phyloP scores from a whole-genome alignment of 1,284 basidiomycete species.

The Afroboletus lepidellus region DNA sequence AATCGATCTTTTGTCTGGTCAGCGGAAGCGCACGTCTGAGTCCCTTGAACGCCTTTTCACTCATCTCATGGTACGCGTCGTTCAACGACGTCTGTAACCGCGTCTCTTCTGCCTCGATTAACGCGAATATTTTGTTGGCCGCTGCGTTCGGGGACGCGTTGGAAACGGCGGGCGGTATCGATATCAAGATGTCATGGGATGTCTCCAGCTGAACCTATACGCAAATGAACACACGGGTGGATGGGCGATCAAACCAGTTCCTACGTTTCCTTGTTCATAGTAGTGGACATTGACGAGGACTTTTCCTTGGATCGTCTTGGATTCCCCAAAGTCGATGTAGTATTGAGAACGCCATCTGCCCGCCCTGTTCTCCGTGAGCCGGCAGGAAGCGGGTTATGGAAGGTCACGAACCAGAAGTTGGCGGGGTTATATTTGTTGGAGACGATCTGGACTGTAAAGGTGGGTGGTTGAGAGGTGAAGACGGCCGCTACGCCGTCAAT shows the following conservation, averaged over 20 bases:
- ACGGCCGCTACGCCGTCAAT: constrained; percentile 70
- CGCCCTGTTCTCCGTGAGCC: constrained; percentile 55
- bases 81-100: constrained; percentile 76
- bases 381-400: background rate
- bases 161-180: constrained; percentile 57
- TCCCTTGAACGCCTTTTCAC: constrained; percentile 89
- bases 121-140: constrained; percentile 73
- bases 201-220: constrained; percentile 84
- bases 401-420: constrained; percentile 73
- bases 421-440: constrained; percentile 91
- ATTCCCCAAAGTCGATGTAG: constrained; percentile 50
- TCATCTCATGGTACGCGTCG: constrained; percentile 81
- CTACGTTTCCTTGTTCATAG: constrained; percentile 92
- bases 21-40: constrained; percentile 85
- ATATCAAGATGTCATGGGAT: constrained; percentile 63
- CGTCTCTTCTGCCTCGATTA: constrained; percentile 77
- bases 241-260: constrained; percentile 22
- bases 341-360: constrained; percentile 91
- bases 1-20: constrained; percentile 91
- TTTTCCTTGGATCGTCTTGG: constrained; percentile 57
- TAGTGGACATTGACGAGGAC: constrained; percentile 89
- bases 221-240: constrained; percentile 2
- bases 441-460: constrained; percentile 78
- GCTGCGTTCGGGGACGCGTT: constrained; percentile 53
- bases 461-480: constrained; percentile 50